Conservation (phyloP, 805 yeast genomes). For the Lipomyces yamadae region DNA sequence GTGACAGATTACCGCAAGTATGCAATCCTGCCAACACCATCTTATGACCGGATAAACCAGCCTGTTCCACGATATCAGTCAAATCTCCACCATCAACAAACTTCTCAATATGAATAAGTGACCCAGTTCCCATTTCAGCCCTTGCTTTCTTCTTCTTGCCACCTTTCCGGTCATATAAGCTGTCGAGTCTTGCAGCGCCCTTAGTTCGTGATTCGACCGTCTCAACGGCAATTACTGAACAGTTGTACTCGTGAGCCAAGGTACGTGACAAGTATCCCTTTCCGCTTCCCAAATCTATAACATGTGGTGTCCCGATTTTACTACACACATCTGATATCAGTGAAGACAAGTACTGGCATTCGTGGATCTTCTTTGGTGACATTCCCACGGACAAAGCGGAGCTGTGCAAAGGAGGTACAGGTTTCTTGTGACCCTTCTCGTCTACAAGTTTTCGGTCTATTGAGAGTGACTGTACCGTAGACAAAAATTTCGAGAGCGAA, state of each 20-base stretch:
- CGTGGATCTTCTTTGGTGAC: conserved; percentile 39
- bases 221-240: conserved; percentile 37
- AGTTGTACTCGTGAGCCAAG: conserved; percentile 29
- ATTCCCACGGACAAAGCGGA: conserved; percentile 36
- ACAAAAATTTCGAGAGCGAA: conserved; percentile 23
- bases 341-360: conserved; percentile 34
- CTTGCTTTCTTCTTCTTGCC: conserved; percentile 19
- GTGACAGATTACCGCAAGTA: conserved; percentile 39
- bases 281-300: conserved; percentile 41
- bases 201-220: conserved; percentile 25
- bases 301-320: conserved; percentile 18
- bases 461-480: conserved; percentile 15
- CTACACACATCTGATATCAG: conserved; percentile 24
- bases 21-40: conserved; percentile 36
- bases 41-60: conserved; percentile 16
- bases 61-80: conserved; percentile 18
- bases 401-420: conserved; percentile 10
- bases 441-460: conserved; percentile 24
- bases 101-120: conserved; percentile 28
- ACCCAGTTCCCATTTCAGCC: conserved; percentile 11
- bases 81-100: conserved; percentile 28
- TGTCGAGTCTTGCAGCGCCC: conserved; percentile 36
- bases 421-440: neutral
- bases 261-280: conserved; percentile 40
- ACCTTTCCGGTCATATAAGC: conserved; percentile 22